Conservation (phyloP, 805 yeast species). For the Saccharomycopsis selenospora region DNA sequence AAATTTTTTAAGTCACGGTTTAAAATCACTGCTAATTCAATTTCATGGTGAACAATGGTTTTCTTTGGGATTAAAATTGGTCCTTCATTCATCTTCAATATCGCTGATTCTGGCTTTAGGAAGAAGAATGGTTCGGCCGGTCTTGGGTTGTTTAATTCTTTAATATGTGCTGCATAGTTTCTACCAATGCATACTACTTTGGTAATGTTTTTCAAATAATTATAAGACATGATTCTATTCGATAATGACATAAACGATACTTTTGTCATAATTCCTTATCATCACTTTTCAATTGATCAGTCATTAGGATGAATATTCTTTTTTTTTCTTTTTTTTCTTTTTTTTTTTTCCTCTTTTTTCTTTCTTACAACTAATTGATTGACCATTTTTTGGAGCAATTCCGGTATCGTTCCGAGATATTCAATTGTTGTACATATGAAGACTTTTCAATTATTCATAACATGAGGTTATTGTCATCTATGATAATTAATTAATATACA, state of each 20-base stretch:
- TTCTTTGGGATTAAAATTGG: constrained; percentile 82
- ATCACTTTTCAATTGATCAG: too few relatives aligned
- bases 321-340: too few relatives aligned
- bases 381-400: too few relatives aligned
- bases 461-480: too few relatives aligned
- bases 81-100: constrained; percentile 45
- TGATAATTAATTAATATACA: too few relatives aligned
- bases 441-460: too few relatives aligned
- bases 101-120: constrained; percentile 78
- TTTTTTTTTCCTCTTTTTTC: not conserved
- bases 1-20: constrained; percentile 57
- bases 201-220: constrained; percentile 54
- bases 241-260: not conserved
- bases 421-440: too few relatives aligned
- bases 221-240: constrained; percentile 34
- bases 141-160: constrained; percentile 73
- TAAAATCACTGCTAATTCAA: constrained; percentile 79
- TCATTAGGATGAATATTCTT: too few relatives aligned
- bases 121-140: constrained; percentile 91
- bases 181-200: constrained; percentile 94
- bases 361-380: not conserved
- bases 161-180: constrained; percentile 93
- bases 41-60: constrained; percentile 79
- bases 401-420: too few relatives aligned
- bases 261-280: not conserved